These are phyloP conservation scores for Claviceps monticola DNA, from an alignment of 2,329 filamentous ascomycete genomes.

Conservation along the genomic window DNA sequence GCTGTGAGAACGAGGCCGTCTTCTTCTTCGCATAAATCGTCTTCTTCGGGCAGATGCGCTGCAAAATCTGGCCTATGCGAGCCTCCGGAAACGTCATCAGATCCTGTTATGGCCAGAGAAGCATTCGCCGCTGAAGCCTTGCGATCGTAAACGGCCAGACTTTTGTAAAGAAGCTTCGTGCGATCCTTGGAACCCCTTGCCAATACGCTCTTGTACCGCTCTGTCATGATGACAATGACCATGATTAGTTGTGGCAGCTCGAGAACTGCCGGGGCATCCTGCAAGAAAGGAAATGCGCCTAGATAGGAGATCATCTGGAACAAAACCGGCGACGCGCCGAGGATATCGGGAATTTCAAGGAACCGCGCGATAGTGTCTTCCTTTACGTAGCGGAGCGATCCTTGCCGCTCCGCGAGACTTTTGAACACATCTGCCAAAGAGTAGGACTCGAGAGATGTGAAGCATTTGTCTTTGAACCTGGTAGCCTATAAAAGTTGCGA, in stretches of 20 bases:
- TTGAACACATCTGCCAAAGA: slow-evolving; percentile 62
- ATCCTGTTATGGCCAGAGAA: neutral
- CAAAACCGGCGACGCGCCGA: slow-evolving; percentile 52
- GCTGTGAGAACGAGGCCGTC: slow-evolving; percentile 56
- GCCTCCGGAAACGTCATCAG: neutral
- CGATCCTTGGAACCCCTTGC: slow-evolving; percentile 42
- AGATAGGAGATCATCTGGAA: slow-evolving; percentile 61
- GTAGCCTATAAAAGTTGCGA: slow-evolving; percentile 29
- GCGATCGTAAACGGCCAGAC: slow-evolving; percentile 57
- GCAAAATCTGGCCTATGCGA: slow-evolving; percentile 26
- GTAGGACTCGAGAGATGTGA: slow-evolving; percentile 57
- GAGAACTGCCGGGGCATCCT: slow-evolving; percentile 55
- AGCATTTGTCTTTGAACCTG: slow-evolving; percentile 56
- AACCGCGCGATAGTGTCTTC: slow-evolving; percentile 56
- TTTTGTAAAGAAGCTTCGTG: slow-evolving; percentile 54
- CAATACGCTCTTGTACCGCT: slow-evolving; percentile 51
- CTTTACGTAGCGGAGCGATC: slow-evolving; percentile 49
- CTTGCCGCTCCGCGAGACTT: slow-evolving; percentile 51
- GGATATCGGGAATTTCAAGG: slow-evolving; percentile 57
- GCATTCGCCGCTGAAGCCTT: slow-evolving; percentile 25
- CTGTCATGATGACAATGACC: slow-evolving; percentile 58
- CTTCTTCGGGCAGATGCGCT: slow-evolving; percentile 30
- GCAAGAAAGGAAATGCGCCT: slow-evolving; percentile 59
- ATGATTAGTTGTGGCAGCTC: slow-evolving; percentile 58
- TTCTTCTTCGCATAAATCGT: slow-evolving; percentile 33